These are phyloP conservation scores for Coniella vitis DNA, from an alignment of 2,329 filamentous ascomycete genomes.

Conservation along the genomic window DNA sequence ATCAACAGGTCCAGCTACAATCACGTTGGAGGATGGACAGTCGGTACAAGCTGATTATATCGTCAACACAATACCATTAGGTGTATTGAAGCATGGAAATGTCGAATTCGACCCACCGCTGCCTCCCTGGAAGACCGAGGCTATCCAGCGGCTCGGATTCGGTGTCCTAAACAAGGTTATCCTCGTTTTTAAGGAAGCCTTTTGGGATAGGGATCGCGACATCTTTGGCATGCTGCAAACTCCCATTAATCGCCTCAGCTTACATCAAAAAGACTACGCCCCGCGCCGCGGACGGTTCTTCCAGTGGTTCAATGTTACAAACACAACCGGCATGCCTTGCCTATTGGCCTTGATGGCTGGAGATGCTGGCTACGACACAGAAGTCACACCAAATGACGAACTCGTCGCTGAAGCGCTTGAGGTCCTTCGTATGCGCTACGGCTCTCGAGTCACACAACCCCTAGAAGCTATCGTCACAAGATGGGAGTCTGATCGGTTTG, in stretches of 20 bases:
- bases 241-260: conserved; percentile 60
- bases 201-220: conserved; percentile 85
- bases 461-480: conserved; percentile 83
- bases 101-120: conserved; percentile 85
- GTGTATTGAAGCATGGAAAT: conserved; percentile 77
- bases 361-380: conserved; percentile 84
- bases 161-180: conserved; percentile 94
- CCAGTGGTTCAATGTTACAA: conserved; percentile 93
- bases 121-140: conserved; percentile 77
- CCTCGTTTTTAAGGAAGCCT: conserved; percentile 78
- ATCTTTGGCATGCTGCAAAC: conserved; percentile 90
- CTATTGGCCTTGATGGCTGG: conserved; percentile 93
- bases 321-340: conserved; percentile 80
- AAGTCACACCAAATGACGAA: conserved; percentile 65
- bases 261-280: conserved; percentile 73
- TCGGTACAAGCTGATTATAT: conserved; percentile 78
- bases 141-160: conserved; percentile 80
- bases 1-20: conserved; percentile 42
- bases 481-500: conserved; percentile 86
- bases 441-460: conserved; percentile 56
- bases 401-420: conserved; percentile 75
- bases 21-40: conserved; percentile 74
- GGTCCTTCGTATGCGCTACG: conserved; percentile 72
- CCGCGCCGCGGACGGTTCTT: conserved; percentile 85
- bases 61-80: conserved; percentile 84